phyloP scores from a whole-genome alignment of 2,329 filamentous ascomycete species.

The Penicillium sp. region DNA sequence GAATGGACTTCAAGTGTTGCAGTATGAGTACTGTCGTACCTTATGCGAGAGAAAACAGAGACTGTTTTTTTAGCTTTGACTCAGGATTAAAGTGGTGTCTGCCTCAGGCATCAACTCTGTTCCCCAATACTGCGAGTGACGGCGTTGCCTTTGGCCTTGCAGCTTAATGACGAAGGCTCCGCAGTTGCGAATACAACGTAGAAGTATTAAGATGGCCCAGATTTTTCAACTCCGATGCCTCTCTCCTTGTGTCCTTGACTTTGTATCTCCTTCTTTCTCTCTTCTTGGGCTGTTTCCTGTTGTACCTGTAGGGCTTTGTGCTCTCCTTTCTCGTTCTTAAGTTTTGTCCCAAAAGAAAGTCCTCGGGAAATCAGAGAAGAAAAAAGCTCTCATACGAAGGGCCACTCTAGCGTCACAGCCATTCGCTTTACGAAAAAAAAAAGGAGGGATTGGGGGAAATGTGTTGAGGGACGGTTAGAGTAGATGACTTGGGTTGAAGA shows the following conservation, averaged over 20 bases:
- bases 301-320: constrained; percentile 14
- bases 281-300: constrained; percentile 1
- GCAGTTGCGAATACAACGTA: constrained; percentile 16
- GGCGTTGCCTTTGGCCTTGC: constrained; percentile 14
- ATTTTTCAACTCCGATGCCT: constrained; percentile 2
- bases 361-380: constrained; percentile 29
- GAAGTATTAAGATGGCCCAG: constrained; percentile 10
- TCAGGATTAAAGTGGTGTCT: constrained; percentile 1
- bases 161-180: constrained; percentile 15
- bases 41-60: constrained; percentile 4
- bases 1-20: not conserved
- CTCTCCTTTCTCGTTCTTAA: constrained; percentile 14
- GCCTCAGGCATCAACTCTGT: constrained; percentile 20
- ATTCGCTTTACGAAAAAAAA: constrained; percentile 41
- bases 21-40: constrained; percentile 13
- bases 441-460: constrained; percentile 16
- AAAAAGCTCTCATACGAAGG: constrained; percentile 36
- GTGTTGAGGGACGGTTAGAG: constrained; percentile 16
- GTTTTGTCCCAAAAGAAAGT: constrained; percentile 13
- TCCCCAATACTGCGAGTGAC: constrained; percentile 18
- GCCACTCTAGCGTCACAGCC: constrained; percentile 34
- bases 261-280: constrained; percentile 18
- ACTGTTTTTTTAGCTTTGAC: constrained; percentile 1
- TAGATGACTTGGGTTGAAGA: constrained; percentile 16
- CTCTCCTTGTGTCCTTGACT: constrained; percentile 12